Evolutionary conservation across 331 rosid species (phyloP).

Genomic region (Acacia concinna): DNA sequence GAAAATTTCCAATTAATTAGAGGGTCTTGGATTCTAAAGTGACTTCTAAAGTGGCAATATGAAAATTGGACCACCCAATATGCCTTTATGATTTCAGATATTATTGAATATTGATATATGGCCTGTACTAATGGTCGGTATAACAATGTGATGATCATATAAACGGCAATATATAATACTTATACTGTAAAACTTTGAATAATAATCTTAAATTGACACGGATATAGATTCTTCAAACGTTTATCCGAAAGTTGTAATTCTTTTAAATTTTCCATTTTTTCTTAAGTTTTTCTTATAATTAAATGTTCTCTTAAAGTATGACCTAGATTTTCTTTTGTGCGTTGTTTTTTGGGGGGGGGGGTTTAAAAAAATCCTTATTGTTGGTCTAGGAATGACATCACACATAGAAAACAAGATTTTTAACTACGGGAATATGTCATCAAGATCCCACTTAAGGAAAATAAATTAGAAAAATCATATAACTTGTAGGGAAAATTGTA

Average conservation of each 20-base stretch:
- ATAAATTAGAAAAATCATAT: too few species aligned
- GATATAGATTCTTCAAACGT: neutral
- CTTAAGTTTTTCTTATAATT: too few species aligned
- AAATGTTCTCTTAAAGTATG: neutral
- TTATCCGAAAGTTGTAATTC: neutral
- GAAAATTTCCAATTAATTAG: neutral
- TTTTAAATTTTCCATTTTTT: neutral
- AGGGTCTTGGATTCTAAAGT: neutral
- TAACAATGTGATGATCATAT: neutral
- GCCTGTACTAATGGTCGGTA: conserved; percentile 8
- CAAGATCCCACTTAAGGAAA: too few species aligned
- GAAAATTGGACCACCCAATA: neutral
- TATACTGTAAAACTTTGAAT: neutral
- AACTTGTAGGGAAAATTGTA: too few species aligned
- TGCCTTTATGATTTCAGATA: neutral
- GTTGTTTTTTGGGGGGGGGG: too few species aligned
- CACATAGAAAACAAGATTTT: neutral
- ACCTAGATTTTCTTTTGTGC: too few species aligned
- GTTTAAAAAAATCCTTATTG: neutral
- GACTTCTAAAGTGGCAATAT: neutral
- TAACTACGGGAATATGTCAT: too few species aligned
- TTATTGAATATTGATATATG: neutral
- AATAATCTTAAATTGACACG: neutral
- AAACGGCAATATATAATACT: neutral
- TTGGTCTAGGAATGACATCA: neutral